A percentile compares a stretch with the other conserved stretches of the same genome.
phyloP scores from a whole-genome alignment of 2,329 filamentous ascomycete species.

The Pseudocercospora vitis region DNA sequence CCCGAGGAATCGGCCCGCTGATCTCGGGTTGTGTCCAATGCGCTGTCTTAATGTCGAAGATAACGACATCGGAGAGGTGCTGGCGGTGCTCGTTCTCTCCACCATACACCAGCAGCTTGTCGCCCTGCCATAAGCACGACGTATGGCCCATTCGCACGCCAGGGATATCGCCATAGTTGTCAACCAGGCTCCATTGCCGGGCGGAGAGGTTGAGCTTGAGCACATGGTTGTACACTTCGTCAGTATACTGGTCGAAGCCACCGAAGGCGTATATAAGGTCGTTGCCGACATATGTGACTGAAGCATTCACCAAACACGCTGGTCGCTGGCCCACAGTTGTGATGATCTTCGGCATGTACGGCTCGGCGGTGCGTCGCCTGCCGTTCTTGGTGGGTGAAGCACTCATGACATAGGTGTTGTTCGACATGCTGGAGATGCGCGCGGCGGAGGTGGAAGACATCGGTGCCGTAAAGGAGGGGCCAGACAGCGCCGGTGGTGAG shows the following conservation, averaged over 20 bases:
- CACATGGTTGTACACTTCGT: constrained; percentile 98
- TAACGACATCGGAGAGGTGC: constrained; percentile 91
- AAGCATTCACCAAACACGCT: constrained; percentile 94
- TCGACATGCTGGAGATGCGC: constrained; percentile 41
- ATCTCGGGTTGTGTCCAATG: constrained; percentile 94
- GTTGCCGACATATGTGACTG: constrained; percentile 88
- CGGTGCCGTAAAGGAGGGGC: neutral
- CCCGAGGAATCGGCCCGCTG: constrained; percentile 79
- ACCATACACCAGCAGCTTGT: constrained; percentile 95
- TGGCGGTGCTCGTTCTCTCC: constrained; percentile 97
- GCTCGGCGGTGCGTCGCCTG: constrained; percentile 60
- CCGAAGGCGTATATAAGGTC: constrained; percentile 98
- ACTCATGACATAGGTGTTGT: constrained; percentile 88
- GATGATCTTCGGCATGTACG: constrained; percentile 80
- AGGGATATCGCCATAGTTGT: constrained; percentile 98
- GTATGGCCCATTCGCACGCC: constrained; percentile 99
- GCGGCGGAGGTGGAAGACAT: constrained; percentile 30
- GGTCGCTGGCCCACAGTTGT: constrained; percentile 64
- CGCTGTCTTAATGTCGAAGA: constrained; percentile 91
- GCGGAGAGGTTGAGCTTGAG: constrained; percentile 81
- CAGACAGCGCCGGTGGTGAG: neutral
- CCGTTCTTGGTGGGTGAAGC: constrained; percentile 73
- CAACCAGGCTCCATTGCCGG: constrained; percentile 90
- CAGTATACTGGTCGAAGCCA: constrained; percentile 97
- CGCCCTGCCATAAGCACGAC: constrained; percentile 86